Evolutionary conservation across 2,329 filamentous ascomycete species (phyloP), one percentile per base, ranked within the genome.

Genomic region (Ascosphaera acerosa): DNA sequence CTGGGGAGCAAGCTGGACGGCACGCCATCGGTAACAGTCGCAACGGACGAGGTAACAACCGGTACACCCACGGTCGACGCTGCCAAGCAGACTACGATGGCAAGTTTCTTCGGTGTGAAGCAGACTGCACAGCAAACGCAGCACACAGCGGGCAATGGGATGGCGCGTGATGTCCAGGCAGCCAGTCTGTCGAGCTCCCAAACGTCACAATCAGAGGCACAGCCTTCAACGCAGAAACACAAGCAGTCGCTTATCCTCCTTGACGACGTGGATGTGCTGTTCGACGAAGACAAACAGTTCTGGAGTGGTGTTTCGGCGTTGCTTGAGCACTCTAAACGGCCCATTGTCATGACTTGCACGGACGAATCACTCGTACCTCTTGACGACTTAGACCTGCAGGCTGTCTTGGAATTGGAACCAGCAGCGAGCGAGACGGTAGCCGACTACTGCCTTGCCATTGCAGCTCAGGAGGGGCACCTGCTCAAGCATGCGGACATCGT

Each of bases 331-430:
- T 92, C 87, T 0, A 91, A 80, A 51, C 67, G 87, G 18, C 87
- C 87, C 0, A 81, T 97, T 38, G 64, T 97, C 43, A 75, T 97
- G 55, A 97, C 87, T 0, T 97, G 89, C 56, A 94, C 82, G 41
- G 70, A 92, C 39, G 84, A 92, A 48, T 63, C 58, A n/a, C 55
- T 77, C n/a, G 54, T 97, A 4, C 80, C 82, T 0, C 49, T 78
- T 1, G 62, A 73, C 23, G 68, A 61, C 10, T 57, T 92, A n/a
- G 65, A 64, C n/a, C 54, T 91, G 1, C 74, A 92, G 45, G 82
- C 76, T 7, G 77, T 92, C 32, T 64, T 97, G 36, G 70, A 81
- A 5, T 75, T 90, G 43, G 57, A 58, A 3, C 55, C 65, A 3
- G 69, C 81, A 2, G 64, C 77, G 1, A 49, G 52, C 2, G 64